These are phyloP conservation scores for Penicillium robsamsonii DNA, from an alignment of 495 filamentous ascomycete species.

Conservation along the genomic window DNA sequence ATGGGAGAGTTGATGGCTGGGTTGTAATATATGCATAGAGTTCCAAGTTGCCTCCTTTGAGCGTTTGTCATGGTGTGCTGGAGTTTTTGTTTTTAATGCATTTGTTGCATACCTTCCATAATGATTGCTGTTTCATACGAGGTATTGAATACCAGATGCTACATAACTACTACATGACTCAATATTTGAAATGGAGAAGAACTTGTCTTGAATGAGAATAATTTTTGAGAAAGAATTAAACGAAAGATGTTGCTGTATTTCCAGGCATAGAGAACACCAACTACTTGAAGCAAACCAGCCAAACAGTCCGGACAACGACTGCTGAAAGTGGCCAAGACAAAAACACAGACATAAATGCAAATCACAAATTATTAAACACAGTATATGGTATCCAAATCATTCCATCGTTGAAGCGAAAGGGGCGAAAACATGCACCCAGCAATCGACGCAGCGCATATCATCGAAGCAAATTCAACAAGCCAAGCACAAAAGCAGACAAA, in stretches of 20 bases:
- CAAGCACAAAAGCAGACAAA: not conserved
- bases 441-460: not conserved
- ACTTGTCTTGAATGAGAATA: not conserved
- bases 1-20: constrained; percentile 74
- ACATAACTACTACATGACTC: not conserved
- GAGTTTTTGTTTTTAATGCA: not conserved
- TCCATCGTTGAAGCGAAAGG: constrained; percentile 15
- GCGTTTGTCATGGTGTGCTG: constrained; percentile 7
- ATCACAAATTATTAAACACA: constrained; percentile 2
- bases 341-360: not conserved
- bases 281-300: not conserved
- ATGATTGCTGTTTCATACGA: not conserved
- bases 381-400: constrained; percentile 17
- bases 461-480: not conserved
- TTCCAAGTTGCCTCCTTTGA: not conserved
- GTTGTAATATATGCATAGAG: constrained; percentile 25
- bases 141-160: not conserved
- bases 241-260: not conserved
- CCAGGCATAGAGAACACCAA: not conserved
- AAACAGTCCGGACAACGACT: not conserved
- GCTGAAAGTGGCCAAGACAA: not conserved
- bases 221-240: not conserved
- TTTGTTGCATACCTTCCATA: not conserved
- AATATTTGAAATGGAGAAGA: not conserved
- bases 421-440: not conserved